Evolutionary conservation across 352 stramenopile species (phyloP), one percentile per base, ranked within the genome.

Genomic region (Pythium phragmitis): DNA sequence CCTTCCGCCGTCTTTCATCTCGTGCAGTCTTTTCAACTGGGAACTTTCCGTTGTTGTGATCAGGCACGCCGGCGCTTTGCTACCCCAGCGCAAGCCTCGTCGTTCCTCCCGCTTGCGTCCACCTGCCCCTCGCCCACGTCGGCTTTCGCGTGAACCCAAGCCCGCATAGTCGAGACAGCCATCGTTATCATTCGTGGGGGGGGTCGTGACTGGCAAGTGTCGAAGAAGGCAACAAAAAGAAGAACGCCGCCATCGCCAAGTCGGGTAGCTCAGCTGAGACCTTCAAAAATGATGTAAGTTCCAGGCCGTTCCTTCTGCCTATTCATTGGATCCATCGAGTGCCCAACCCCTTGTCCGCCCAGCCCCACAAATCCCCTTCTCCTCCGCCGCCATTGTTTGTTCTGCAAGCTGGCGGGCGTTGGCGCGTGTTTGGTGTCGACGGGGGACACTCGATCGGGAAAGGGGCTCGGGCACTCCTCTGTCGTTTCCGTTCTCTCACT

Each of bases 261-360:
- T 39, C 34, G 21, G 46, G 21, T 19, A 11, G 14, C 26, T 42
- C 56, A 49, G 47, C 58, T 61, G 60, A 61, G 58, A 33, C 28
- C 51, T 68, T 68, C 60, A 68, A 68, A 21, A 45, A 68, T 68
- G 60, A 57, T 68, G 60, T 68, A 62, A 61, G 60, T 61, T 23
- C 59, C 39, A 13, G 30, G 23, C 42, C 23, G 34, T 39, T 39
- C 34, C 36, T 49, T 47, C 52, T 33, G 17, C 52, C 37, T 49
- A 49, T 59, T 30, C 26, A 5, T 30, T 47, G 36, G 39, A 46
- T 46, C 39, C 14, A 17, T 45, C 12, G 39, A 46, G 13, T 46
- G 11, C 48, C 48, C 47, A 5, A 21, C 48, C 48, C 28, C 26
- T 14, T 39, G 8, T 28, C 46, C 48, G 33, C 28, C 33, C 48